Percentiles rank a stretch among this genome's conserved stretches.
phyloP scores from a whole-genome alignment of 306 rosid genomes.

The Acacia confusa region DNA sequence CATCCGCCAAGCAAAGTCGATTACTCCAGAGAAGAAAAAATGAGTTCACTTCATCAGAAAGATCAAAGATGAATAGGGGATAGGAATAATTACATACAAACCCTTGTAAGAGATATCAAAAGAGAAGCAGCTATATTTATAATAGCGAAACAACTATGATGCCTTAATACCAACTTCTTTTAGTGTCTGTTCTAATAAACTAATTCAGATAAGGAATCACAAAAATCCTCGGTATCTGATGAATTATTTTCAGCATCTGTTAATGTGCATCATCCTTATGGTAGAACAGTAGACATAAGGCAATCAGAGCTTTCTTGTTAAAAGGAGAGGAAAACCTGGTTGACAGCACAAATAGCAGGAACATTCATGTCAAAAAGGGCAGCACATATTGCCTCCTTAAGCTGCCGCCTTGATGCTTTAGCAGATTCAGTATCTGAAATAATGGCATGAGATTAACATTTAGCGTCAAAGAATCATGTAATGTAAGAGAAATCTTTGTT shows the following conservation, averaged over 20 bases:
- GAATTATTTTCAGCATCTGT: neutral
- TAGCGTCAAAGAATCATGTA: neutral
- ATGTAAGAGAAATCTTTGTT: neutral
- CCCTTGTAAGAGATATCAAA: slow-evolving; percentile 1
- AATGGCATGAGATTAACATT: slow-evolving; percentile 17
- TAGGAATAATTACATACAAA: neutral
- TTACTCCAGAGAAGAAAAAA: neutral
- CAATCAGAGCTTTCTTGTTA: neutral
- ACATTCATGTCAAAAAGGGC: slow-evolving; percentile 83
- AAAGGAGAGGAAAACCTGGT: slow-evolving; percentile 52
- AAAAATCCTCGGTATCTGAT: slow-evolving; percentile 15
- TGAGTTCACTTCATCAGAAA: slow-evolving; percentile 11
- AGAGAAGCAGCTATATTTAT: neutral
- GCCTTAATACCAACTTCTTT: neutral
- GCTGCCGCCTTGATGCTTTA: slow-evolving; percentile 78
- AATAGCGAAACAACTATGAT: neutral
- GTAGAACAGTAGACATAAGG: neutral
- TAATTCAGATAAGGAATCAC: slow-evolving; percentile 11
- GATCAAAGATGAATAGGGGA: neutral
- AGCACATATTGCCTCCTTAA: slow-evolving; percentile 70
- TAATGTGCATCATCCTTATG: neutral
- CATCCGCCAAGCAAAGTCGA: neutral
- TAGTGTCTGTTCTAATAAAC: slow-evolving; percentile 16
- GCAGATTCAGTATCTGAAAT: slow-evolving; percentile 81
- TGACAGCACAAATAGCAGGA: slow-evolving; percentile 87